Evolutionary conservation across 106 monocot genomes (phyloP).

Genomic region (Amphibolis antarctica): DNA sequence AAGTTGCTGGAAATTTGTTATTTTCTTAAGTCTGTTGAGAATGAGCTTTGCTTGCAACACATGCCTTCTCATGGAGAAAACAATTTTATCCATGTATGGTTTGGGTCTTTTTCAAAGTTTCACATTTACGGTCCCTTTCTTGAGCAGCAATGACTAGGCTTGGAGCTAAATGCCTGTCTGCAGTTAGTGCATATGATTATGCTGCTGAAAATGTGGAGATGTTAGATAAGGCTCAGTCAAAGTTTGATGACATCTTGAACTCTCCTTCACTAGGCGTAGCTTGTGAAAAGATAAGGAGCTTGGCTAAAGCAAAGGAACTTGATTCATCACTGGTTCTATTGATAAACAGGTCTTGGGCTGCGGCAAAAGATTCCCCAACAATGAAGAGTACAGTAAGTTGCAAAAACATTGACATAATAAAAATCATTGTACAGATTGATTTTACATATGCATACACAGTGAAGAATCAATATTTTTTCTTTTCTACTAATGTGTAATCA

Average conservation of each 20-base stretch:
- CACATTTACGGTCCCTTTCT: background rate
- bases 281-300: constrained; percentile 60
- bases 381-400: constrained; percentile 61
- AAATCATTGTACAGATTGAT: no score
- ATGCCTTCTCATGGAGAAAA: no score
- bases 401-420: background rate
- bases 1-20: no score
- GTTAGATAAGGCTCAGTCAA: constrained; percentile 53
- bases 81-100: no score
- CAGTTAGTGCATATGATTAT: constrained; percentile 74
- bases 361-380: constrained; percentile 68
- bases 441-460: no score
- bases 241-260: constrained; percentile 80
- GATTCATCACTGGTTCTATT: constrained; percentile 88
- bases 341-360: constrained; percentile 71
- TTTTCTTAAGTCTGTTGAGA: no score
- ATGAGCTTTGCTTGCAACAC: background rate
- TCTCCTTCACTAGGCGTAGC: constrained; percentile 70
- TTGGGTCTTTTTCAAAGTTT: background rate
- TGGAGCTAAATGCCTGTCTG: constrained; percentile 76
- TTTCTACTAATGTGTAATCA: background rate
- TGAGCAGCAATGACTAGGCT: constrained; percentile 68
- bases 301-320: constrained; percentile 88
- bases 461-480: background rate
- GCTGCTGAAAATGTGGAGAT: constrained; percentile 50